phyloP scores from a whole-genome alignment of 1,284 basidiomycete species.

The Rhizoctonia solani region DNA sequence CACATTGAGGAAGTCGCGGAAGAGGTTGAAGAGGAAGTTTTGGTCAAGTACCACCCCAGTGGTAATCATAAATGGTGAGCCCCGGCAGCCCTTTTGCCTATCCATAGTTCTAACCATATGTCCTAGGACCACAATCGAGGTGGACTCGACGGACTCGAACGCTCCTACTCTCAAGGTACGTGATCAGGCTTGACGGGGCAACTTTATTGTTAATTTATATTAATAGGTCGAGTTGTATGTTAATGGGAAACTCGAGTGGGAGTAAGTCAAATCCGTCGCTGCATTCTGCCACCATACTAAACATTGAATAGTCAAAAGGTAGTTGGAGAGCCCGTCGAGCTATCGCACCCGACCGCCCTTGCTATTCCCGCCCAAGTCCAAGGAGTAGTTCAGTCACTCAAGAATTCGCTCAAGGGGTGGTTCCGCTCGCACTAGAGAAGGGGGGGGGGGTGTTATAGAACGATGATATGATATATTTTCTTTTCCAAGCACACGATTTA shows the following conservation, averaged over 20 bases:
- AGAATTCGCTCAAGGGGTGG: constrained; percentile 25
- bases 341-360: constrained; percentile 53
- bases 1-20: constrained; percentile 43
- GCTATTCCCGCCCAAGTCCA: constrained; percentile 38
- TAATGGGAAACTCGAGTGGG: constrained; percentile 65
- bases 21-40: constrained; percentile 55
- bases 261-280: constrained; percentile 47
- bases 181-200: too few species aligned
- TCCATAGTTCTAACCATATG: neutral
- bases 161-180: constrained; percentile 55
- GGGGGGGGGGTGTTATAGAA: neutral
- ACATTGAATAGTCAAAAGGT: constrained; percentile 50
- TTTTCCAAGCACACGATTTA: neutral
- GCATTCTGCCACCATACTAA: neutral
- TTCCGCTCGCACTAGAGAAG: constrained; percentile 25
- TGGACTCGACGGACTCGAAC: constrained; percentile 65
- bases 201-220: neutral
- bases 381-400: constrained; percentile 15
- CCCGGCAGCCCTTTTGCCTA: neutral
- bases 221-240: constrained; percentile 59
- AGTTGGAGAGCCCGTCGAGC: constrained; percentile 54
- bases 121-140: constrained; percentile 67
- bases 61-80: constrained; percentile 67
- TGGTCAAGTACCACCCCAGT: constrained; percentile 65
- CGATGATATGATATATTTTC: neutral